Evolutionary conservation across 306 rosid genomes (phyloP).

Genomic region (Sechiopsis laciniata): DNA sequence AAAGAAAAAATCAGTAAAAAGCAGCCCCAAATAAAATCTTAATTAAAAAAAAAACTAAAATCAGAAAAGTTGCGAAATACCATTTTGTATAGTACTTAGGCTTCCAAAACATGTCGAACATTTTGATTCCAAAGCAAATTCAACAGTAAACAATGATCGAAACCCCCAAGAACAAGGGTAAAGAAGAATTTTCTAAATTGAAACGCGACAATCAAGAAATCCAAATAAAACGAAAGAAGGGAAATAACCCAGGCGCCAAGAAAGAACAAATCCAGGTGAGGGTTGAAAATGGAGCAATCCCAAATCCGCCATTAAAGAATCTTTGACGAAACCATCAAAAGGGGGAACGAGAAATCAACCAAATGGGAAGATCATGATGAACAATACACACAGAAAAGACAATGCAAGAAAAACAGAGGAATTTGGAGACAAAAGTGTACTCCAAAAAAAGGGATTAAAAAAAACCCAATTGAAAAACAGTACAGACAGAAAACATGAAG

Average conservation of each 20-base stretch:
- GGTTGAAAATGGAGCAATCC: not conserved
- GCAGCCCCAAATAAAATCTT: slow-evolving; percentile 10
- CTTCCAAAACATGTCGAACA: slow-evolving; percentile 14
- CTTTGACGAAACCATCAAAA: not conserved
- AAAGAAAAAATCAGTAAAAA: slow-evolving; percentile 13
- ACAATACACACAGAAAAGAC: not conserved
- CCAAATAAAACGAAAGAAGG: slow-evolving; percentile 22
- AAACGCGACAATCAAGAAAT: slow-evolving; percentile 14
- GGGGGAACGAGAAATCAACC: not conserved
- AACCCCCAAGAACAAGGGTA: slow-evolving; percentile 17
- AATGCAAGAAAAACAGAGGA: not conserved
- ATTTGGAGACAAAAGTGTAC: not conserved
- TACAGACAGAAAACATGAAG: not conserved
- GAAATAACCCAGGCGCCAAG: slow-evolving; percentile 5
- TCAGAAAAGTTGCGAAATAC: slow-evolving; percentile 7
- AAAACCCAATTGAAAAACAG: not conserved
- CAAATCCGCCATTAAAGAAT: not conserved
- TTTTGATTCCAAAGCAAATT: not conserved
- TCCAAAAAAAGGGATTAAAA: not conserved
- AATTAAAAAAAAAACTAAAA: not conserved
- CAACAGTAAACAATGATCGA: slow-evolving; percentile 10
- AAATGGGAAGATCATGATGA: not conserved
- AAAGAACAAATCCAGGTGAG: not conserved
- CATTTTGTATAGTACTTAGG: slow-evolving; percentile 18
- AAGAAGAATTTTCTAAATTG: no score